These are phyloP conservation scores for Boletus smithii DNA, from an alignment of 1,284 basidiomycete genomes.

Conservation along the genomic window DNA sequence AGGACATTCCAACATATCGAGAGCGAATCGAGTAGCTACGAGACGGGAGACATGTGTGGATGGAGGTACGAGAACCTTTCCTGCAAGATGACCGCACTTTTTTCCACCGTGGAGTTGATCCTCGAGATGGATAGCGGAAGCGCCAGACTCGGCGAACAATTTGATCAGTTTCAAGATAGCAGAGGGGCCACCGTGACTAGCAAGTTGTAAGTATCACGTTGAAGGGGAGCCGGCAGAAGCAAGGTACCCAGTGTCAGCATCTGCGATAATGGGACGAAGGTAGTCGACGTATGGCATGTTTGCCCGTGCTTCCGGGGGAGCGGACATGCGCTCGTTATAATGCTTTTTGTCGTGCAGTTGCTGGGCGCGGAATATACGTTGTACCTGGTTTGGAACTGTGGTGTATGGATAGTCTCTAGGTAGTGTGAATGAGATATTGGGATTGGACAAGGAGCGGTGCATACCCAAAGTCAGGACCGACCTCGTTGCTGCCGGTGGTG, in stretches of 20 bases:
- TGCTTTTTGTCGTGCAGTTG: constrained; percentile 85
- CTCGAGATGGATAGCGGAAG: constrained; percentile 86
- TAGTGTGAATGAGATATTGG: constrained; percentile 3
- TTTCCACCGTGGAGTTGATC: constrained; percentile 92
- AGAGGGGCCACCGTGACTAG: constrained; percentile 86
- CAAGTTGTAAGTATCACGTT: constrained; percentile 9
- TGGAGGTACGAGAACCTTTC: constrained; percentile 89
- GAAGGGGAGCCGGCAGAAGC: neutral
- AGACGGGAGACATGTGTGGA: constrained; percentile 84
- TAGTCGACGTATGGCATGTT: constrained; percentile 83
- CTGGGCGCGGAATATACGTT: constrained; percentile 82
- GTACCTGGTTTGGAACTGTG: constrained; percentile 90
- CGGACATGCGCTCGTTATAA: constrained; percentile 77
- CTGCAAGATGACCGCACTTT: constrained; percentile 93
- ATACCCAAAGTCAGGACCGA: constrained; percentile 95
- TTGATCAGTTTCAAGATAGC: constrained; percentile 97
- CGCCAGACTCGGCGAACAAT: constrained; percentile 90
- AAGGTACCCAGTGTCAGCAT: constrained; percentile 86
- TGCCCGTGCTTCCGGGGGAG: constrained; percentile 58
- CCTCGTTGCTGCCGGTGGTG: constrained; percentile 91
- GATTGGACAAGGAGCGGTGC: constrained; percentile 19
- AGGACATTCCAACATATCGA: constrained; percentile 83
- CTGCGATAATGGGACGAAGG: constrained; percentile 89
- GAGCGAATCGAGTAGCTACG: constrained; percentile 81
- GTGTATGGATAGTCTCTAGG: constrained; percentile 88